phyloP scores from a whole-genome alignment of 2,329 filamentous ascomycete genomes.

The Cyanodermella asteris region DNA sequence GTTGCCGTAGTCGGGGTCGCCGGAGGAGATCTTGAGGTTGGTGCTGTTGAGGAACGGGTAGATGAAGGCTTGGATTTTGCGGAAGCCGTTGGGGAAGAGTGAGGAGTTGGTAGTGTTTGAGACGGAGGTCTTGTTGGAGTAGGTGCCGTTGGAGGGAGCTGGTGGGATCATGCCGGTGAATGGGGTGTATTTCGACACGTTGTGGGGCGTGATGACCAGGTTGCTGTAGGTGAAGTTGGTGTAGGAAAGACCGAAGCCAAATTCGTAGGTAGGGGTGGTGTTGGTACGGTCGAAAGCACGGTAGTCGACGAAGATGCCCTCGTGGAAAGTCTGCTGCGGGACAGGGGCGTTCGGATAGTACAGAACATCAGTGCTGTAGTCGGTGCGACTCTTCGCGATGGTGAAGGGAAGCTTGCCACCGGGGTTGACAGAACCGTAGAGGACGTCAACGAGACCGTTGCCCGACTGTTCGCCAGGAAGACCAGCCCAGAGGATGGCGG shows the following conservation, averaged over 20 bases:
- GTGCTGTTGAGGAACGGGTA: conserved; percentile 44
- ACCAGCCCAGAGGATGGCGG: conserved; percentile 54
- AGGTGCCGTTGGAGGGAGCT: conserved; percentile 28
- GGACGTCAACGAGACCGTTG: conserved; percentile 49
- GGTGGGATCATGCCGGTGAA: conserved; percentile 28
- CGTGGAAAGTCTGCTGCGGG: conserved; percentile 37
- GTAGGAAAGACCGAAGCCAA: conserved; percentile 39
- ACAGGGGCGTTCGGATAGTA: conserved; percentile 32
- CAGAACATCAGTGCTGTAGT: conserved; percentile 35
- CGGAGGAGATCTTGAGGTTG: conserved; percentile 27
- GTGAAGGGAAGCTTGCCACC: conserved; percentile 41
- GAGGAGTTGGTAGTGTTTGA: conserved; percentile 29
- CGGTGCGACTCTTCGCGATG: conserved; percentile 28
- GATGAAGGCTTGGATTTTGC: conserved; percentile 32
- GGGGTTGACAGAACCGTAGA: conserved; percentile 46
- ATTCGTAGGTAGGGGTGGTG: conserved; percentile 37
- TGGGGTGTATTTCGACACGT: conserved; percentile 27
- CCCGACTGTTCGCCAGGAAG: conserved; percentile 56
- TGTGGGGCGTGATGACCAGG: conserved; percentile 24
- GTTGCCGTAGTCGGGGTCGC: conserved; percentile 32
- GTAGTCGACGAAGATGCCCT: conserved; percentile 39
- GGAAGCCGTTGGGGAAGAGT: conserved; percentile 31
- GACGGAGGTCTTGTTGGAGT: conserved; percentile 21
- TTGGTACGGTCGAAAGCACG: conserved; percentile 16
- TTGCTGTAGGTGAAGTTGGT: conserved; percentile 41